Percentiles rank a stretch among this genome's conserved stretches.
Evolutionary conservation across 805 yeast genomes (phyloP).

Genomic region (Pichia membranifaciens): DNA sequence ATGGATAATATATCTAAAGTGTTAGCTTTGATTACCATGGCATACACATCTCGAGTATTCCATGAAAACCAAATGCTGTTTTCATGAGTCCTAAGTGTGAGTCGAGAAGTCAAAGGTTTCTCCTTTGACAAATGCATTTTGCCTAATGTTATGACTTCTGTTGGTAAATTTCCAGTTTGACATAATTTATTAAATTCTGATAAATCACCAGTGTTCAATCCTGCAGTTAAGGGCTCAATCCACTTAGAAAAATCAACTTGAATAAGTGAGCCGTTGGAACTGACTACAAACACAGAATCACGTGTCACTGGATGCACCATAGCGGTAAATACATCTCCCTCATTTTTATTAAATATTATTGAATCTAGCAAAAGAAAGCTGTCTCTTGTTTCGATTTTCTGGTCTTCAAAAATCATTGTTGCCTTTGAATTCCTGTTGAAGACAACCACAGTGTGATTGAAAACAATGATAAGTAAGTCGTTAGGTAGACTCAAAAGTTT

Average conservation of each 20-base stretch:
- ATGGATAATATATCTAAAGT: conserved; percentile 12
- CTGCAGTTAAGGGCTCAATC: conserved; percentile 17
- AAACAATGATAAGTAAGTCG: conserved; percentile 22
- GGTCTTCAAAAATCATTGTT: conserved; percentile 23
- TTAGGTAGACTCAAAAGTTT: conserved; percentile 22
- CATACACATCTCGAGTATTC: conserved; percentile 20
- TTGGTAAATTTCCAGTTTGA: conserved; percentile 18
- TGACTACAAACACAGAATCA: conserved; percentile 19
- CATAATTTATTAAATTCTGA: conserved; percentile 14
- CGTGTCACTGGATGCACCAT: conserved; percentile 18
- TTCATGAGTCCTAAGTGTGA: conserved; percentile 11
- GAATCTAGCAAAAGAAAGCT: conserved; percentile 13
- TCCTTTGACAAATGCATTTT: conserved; percentile 12
- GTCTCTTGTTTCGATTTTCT: conserved; percentile 9
- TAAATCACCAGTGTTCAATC: conserved; percentile 18
- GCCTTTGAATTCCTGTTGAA: conserved; percentile 21
- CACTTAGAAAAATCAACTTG: conserved; percentile 27
- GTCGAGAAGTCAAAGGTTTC: neutral
- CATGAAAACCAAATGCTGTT: conserved; percentile 23
- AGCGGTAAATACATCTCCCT: conserved; percentile 14
- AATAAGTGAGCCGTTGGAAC: conserved; percentile 20
- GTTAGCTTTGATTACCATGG: conserved; percentile 11
- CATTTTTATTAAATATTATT: conserved; percentile 7
- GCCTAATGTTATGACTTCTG: conserved; percentile 19
- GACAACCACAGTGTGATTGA: conserved; percentile 19